Base-by-base conservation (phyloP, 1,284 basidiomycete genomes). In the Papiliotrema flavescens region DNA sequence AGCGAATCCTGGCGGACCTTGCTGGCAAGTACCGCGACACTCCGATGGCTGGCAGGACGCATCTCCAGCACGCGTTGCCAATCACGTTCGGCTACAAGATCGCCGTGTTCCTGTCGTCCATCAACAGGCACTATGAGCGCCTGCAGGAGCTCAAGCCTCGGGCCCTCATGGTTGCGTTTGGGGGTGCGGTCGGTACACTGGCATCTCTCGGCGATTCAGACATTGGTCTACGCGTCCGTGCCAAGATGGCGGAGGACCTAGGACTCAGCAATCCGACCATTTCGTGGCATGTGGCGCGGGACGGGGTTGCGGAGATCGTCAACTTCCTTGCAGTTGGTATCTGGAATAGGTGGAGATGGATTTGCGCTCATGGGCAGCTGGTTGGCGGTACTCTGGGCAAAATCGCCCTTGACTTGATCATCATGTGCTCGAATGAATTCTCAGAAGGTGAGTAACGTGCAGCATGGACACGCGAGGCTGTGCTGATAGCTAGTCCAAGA, bases 61-160 rank as follows among this genome's bases (percentile, higher is more conserved):
- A 55, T 34, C 54, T 55, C 24, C 54, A 55, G 32, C 54, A 55
- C 35, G 54, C 54, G 11, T 43, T 55, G 17, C 54, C 54, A 1
- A 47, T 55, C 22, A 55, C 54, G 7, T 55, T 55, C 44, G 54
- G 54, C 15, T 55, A 55, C 54, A 55, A 55, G 26, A 35, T 22
- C 19, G 54, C 54, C 17, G 48, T 55, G 11, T 55, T 37, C 35
- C 49, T 55, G 7, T 45, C 48, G 1, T 42, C 54, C 13, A 40
- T 50, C 44, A 49, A 51, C 32, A 41, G 54, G 4, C 54, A 55
- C 37, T 40, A 22, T 7, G 54, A 55, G 44, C 54, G 54, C 14
- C 49, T 55, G 3, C 24, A 45, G 13, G 48, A 55, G 43, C 41
- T 55, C 43, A 45, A 47, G 28, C 42, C 54, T 1, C 28, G 54